These are phyloP conservation scores for Botrytis porri DNA, from an alignment of 2,329 filamentous ascomycete species.

Conservation along the genomic window DNA sequence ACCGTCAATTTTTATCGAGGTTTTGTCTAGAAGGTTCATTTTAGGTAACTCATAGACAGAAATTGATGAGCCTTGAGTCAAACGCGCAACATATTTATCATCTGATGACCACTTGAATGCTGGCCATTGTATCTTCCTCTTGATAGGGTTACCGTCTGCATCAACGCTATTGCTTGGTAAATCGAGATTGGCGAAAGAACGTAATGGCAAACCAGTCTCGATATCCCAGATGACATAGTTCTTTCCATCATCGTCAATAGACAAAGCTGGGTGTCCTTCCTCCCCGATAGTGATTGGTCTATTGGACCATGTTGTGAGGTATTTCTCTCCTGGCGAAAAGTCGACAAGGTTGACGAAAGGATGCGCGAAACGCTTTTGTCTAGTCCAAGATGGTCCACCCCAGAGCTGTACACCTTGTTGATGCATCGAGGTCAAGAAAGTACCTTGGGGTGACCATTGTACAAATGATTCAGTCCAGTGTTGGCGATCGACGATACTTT, in stretches of 20 bases:
- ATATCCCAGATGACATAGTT: slow-evolving; percentile 99
- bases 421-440: slow-evolving; percentile 91
- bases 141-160: slow-evolving; percentile 62
- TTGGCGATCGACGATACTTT: slow-evolving; percentile 84
- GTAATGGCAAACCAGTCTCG: slow-evolving; percentile 80
- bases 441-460: slow-evolving; percentile 95
- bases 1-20: slow-evolving; percentile 91
- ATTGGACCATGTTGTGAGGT: slow-evolving; percentile 95
- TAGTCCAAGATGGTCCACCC: slow-evolving; percentile 85
- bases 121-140: slow-evolving; percentile 96
- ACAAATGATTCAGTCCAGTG: slow-evolving; percentile 99
- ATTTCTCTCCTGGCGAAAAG: slow-evolving; percentile 91
- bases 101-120: slow-evolving; percentile 99
- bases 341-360: slow-evolving; percentile 94
- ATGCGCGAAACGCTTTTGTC: slow-evolving; percentile 90
- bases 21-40: slow-evolving; percentile 89
- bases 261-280: slow-evolving; percentile 75
- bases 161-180: slow-evolving; percentile 60
- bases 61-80: slow-evolving; percentile 84
- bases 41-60: slow-evolving; percentile 85
- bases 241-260: slow-evolving; percentile 93
- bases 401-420: slow-evolving; percentile 95
- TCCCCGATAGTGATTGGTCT: slow-evolving; percentile 90
- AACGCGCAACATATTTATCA: slow-evolving; percentile 92
- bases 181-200: slow-evolving; percentile 91